Percentiles rank a stretch among this genome's conserved stretches.
These are phyloP conservation scores for Blastosporella zonata DNA, from an alignment of 1,284 basidiomycete species.

Conservation along the genomic window DNA sequence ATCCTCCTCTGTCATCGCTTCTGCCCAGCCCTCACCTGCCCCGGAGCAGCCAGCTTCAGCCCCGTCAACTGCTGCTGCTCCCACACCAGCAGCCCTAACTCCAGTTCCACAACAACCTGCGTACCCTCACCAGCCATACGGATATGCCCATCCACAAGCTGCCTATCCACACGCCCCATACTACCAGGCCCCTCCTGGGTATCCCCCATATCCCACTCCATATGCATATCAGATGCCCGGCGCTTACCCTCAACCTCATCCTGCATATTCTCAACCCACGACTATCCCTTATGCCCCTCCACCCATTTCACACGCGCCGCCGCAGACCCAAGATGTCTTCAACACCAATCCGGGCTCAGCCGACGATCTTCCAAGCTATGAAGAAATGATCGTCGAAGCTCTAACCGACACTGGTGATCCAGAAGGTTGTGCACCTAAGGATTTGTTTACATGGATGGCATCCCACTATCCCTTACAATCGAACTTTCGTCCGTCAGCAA, in stretches of 20 bases:
- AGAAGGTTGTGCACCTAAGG: constrained; percentile 76
- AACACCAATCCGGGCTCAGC: constrained; percentile 22
- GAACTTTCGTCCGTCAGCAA: constrained; percentile 82
- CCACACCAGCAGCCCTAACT: constrained; percentile 9
- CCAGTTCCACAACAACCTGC: constrained; percentile 26
- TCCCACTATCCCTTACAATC: constrained; percentile 74
- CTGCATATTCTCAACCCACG: constrained; percentile 22
- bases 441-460: constrained; percentile 77
- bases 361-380: constrained; percentile 78
- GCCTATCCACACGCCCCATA: constrained; percentile 63
- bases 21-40: constrained; percentile 4
- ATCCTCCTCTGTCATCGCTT: constrained; percentile 4
- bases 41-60: constrained; percentile 5
- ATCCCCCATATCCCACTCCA: constrained; percentile 45
- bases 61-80: constrained; percentile 1
- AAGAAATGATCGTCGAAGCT: constrained; percentile 84
- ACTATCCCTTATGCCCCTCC: constrained; percentile 24
- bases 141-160: constrained; percentile 36
- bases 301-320: constrained; percentile 27
- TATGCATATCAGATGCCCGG: constrained; percentile 29
- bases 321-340: constrained; percentile 27
- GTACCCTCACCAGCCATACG: constrained; percentile 46
- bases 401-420: constrained; percentile 57
- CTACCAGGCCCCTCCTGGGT: constrained; percentile 41
- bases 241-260: constrained; percentile 24